Evolutionary conservation across 805 yeast genomes (phyloP), one percentile per base, ranked within the genome.

Genomic region (Yarrowia sp.): DNA sequence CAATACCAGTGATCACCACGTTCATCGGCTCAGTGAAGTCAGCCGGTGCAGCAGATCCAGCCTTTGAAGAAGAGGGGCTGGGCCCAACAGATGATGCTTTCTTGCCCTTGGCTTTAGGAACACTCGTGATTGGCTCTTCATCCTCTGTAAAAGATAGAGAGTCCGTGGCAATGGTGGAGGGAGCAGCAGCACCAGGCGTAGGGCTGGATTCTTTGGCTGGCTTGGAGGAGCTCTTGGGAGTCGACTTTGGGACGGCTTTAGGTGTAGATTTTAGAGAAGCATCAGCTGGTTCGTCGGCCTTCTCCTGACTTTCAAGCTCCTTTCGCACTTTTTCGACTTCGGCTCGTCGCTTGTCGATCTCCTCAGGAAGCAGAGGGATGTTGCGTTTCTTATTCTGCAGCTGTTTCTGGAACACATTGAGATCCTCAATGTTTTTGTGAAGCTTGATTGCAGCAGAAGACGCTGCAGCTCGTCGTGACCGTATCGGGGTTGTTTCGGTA

Each of bases 391-490:
- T 84, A 67, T 83, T 80, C 67, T 86, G 87, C 70, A 83, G 89
- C 59, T 79, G 80, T 70, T 87, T 88, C 67, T 89, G 79, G 52
- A 87, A 87, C 66, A 82, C 51, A 17, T 58, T 58, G 22, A 58
- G 51, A 16, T 58, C 63, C 17, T 58, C 83, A 81, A 90, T 88
- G 72, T 86, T 85, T 11, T 81, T 81, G 69, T 87, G 93, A 16
- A 90, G 76, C 71, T 85, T 86, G 65, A 77, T 76, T 0, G 85
- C 86, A 0, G 96, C 96, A 69, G 81, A 83, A 41, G 81, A 80
- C 51, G 86, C 86, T 1, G 96, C 96, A 12, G 73, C 73, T 2
- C 78, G 74, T 36, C 67, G 66, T 1, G 68, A 59, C 26, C 70
- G 62, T 35, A 44, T 30, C 12, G 35, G 52, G 5, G 36, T 32